Conservation (phyloP, 306 rosid genomes). For the Quercus robur region DNA sequence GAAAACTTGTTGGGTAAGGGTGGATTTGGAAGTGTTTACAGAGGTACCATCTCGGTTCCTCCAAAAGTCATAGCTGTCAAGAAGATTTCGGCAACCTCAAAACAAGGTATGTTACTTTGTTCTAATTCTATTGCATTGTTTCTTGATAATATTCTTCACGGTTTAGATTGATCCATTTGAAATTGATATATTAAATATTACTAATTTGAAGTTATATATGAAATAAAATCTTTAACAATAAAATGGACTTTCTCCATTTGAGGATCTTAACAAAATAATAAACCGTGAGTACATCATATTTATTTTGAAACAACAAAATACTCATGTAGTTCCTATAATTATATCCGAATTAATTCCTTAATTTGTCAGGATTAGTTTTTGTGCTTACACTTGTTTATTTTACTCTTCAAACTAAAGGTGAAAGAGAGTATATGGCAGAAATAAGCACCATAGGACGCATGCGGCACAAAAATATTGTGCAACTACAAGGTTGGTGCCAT, state of each 20-base stretch:
- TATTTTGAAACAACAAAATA: background rate
- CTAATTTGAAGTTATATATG: no score
- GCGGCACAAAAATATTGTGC: slow-evolving; percentile 57
- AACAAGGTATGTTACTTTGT: slow-evolving; percentile 41
- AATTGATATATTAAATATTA: no score
- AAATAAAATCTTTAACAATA: no score
- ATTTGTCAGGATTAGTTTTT: background rate
- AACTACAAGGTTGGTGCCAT: slow-evolving; percentile 61
- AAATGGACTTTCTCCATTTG: background rate
- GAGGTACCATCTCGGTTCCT: slow-evolving; percentile 32
- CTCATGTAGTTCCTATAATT: no score
- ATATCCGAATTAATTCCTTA: no score
- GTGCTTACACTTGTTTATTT: background rate
- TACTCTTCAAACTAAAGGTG: slow-evolving; percentile 32
- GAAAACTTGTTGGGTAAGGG: slow-evolving; percentile 55
- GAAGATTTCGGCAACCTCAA: slow-evolving; percentile 52
- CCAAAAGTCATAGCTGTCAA: slow-evolving; percentile 44
- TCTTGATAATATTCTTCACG: no score
- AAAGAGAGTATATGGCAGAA: slow-evolving; percentile 61
- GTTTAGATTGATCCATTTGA: no score
- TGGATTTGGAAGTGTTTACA: slow-evolving; percentile 59
- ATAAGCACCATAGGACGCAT: slow-evolving; percentile 57
- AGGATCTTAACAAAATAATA: no score
- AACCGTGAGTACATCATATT: background rate
- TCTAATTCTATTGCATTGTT: no score